phyloP scores from a whole-genome alignment of 2,329 filamentous ascomycete species.

The Pseudocercospora pini-densiflorae region DNA sequence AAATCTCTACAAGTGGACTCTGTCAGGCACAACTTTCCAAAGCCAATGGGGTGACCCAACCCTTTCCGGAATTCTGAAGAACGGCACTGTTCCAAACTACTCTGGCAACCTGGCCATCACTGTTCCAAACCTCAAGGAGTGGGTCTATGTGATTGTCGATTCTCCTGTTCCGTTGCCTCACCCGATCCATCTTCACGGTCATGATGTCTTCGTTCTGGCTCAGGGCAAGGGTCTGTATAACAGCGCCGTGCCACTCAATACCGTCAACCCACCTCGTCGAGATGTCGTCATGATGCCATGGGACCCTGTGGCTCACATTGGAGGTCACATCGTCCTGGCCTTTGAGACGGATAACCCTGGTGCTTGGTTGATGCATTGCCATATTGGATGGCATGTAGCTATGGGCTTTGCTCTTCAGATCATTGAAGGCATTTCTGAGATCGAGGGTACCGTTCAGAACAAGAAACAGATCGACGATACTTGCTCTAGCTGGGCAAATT shows the following conservation, averaged over 20 bases:
- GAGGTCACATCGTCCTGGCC: constrained; percentile 55
- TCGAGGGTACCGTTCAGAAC: neutral
- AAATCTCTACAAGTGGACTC: constrained; percentile 47
- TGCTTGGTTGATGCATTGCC: constrained; percentile 53
- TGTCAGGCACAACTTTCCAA: constrained; percentile 47
- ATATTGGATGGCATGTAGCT: constrained; percentile 63
- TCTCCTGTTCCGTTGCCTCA: constrained; percentile 43
- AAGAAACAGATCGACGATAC: neutral
- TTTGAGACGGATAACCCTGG: constrained; percentile 60
- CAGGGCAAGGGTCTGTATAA: constrained; percentile 36
- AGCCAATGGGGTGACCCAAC: constrained; percentile 46
- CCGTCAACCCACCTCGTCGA: constrained; percentile 53
- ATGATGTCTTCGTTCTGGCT: constrained; percentile 43
- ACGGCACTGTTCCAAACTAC: constrained; percentile 42
- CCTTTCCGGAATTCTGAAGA: constrained; percentile 40
- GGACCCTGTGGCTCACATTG: constrained; percentile 16
- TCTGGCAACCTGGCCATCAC: constrained; percentile 44
- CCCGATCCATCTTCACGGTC: constrained; percentile 46
- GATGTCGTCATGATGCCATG: constrained; percentile 54
- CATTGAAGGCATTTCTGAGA: constrained; percentile 20
- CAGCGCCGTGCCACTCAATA: constrained; percentile 39
- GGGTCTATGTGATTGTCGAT: constrained; percentile 53
- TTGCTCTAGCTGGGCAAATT: constrained; percentile 1
- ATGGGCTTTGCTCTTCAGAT: constrained; percentile 35
- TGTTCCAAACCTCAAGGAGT: constrained; percentile 41